Evolutionary conservation across 331 rosid species (phyloP), one percentile per base, ranked within the genome.

Genomic region (Dryas integrifolia): DNA sequence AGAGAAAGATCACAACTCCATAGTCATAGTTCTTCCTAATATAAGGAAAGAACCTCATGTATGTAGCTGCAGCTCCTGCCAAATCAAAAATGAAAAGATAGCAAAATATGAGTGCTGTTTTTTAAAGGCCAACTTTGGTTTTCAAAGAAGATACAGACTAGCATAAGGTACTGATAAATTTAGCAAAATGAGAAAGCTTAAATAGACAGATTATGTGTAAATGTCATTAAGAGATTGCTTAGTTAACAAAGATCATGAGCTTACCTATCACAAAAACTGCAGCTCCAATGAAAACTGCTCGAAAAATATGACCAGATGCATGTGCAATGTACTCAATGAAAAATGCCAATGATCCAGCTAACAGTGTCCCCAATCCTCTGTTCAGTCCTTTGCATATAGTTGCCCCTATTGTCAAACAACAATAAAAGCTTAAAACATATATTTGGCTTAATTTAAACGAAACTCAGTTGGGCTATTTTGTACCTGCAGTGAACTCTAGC

Each of bases 361-460:
- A 38, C 14, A 94, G 73, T 43, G 98, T 91, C 76, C 98, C 98
- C 46, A 94, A 58, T 80, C 96, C 98, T 89, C 98, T 89, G 63
- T 94, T 94, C 11, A 94, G 88, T 18, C 98, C 98, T 84, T 94
- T 94, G 96, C 97, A 94, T 30, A 94, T 74, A 41, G 98, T 94
- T 71, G 97, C 97, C 52, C 98, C 98, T 94, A 80, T 77, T 75
- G 21, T 9, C 66, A 76, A 69, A 6, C 7, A 67, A n/a, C 16
- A 58, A 61, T 38, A 9, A 58, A 43, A 50, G 41, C 5, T 40
- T 58, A 41, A 30, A 11, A 21, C 16, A 13, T 6, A 14, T 66
- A 50, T 43, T 18, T 40, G 16, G 38, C 2, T 48, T 13, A 18
- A 35, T 35, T 7, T 0, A 59, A 10, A 3, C 6, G 40, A 46